phyloP scores from a whole-genome alignment of 345 rosid species.

The Citrus cavaleriei region DNA sequence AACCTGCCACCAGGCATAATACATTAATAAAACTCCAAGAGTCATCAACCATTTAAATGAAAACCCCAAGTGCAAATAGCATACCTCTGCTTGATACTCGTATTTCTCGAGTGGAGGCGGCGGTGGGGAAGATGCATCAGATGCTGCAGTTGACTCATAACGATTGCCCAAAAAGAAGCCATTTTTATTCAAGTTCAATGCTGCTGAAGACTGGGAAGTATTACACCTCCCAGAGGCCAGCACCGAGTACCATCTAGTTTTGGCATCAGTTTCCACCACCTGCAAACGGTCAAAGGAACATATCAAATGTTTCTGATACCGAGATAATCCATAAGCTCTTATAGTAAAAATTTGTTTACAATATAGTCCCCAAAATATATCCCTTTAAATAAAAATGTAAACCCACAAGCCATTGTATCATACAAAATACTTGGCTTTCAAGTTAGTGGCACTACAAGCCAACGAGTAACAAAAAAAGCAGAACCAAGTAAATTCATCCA shows the following conservation, averaged over 20 bases:
- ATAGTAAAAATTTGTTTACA: neutral
- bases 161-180: conserved; percentile 44
- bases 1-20: conserved; percentile 47
- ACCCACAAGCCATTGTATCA: neutral
- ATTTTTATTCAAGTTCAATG: conserved; percentile 26
- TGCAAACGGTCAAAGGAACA: conserved; percentile 19
- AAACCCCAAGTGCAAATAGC: neutral
- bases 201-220: conserved; percentile 17
- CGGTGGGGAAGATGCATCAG: conserved; percentile 50
- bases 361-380: neutral
- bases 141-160: conserved; percentile 61
- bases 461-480: neutral
- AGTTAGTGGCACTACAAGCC: neutral
- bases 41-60: neutral
- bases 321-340: neutral
- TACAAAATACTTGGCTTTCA: neutral
- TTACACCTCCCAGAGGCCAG: conserved; percentile 35
- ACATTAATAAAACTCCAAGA: neutral
- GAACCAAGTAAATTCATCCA: neutral
- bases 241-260: conserved; percentile 55
- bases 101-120: conserved; percentile 64
- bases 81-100: conserved; percentile 97
- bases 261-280: conserved; percentile 37
- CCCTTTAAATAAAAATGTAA: neutral
- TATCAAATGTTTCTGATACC: neutral